Evolutionary conservation across 1,139 yeast genomes (phyloP).

Genomic region (Taphrina pruni): DNA sequence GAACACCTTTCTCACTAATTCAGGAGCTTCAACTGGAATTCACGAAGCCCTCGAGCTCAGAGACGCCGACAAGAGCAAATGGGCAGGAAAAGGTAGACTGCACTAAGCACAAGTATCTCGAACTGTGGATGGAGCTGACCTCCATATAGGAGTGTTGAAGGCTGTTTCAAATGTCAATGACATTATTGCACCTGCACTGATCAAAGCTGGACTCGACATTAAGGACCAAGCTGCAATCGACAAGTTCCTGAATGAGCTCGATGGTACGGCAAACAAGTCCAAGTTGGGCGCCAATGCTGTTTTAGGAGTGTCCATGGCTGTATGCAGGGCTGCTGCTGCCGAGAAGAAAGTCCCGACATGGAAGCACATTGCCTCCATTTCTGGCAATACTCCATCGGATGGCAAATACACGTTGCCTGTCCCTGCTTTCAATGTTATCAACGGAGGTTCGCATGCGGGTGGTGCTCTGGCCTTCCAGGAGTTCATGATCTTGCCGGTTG

Average conservation of each 20-base stretch:
- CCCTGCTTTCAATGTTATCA: slow-evolving; percentile 77
- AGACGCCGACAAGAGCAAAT: slow-evolving; percentile 89
- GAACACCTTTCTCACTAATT: neutral
- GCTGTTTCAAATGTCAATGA: slow-evolving; percentile 92
- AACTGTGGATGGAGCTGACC: slow-evolving; percentile 50
- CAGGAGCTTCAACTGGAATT: slow-evolving; percentile 50
- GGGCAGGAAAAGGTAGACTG: slow-evolving; percentile 78
- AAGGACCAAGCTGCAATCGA: slow-evolving; percentile 80
- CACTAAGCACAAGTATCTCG: neutral
- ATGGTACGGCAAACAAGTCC: slow-evolving; percentile 92
- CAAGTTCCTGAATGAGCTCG: slow-evolving; percentile 74
- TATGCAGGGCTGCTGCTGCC: slow-evolving; percentile 94
- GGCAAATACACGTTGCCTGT: slow-evolving; percentile 57
- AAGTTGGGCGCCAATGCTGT: slow-evolving; percentile 96
- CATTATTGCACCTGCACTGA: slow-evolving; percentile 84
- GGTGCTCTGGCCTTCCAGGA: slow-evolving; percentile 98
- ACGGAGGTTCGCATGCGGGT: slow-evolving; percentile 99
- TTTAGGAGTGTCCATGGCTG: slow-evolving; percentile 92
- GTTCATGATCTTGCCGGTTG: slow-evolving; percentile 96
- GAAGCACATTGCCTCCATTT: slow-evolving; percentile 76
- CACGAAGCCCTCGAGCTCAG: slow-evolving; percentile 95
- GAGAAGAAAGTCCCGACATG: slow-evolving; percentile 82
- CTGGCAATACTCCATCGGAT: slow-evolving; percentile 59
- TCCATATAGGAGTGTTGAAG: slow-evolving; percentile 62
- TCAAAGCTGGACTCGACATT: slow-evolving; percentile 74